These are phyloP conservation scores for Mycena albidolilacea DNA, from an alignment of 768 basidiomycete genomes.

Conservation along the genomic window DNA sequence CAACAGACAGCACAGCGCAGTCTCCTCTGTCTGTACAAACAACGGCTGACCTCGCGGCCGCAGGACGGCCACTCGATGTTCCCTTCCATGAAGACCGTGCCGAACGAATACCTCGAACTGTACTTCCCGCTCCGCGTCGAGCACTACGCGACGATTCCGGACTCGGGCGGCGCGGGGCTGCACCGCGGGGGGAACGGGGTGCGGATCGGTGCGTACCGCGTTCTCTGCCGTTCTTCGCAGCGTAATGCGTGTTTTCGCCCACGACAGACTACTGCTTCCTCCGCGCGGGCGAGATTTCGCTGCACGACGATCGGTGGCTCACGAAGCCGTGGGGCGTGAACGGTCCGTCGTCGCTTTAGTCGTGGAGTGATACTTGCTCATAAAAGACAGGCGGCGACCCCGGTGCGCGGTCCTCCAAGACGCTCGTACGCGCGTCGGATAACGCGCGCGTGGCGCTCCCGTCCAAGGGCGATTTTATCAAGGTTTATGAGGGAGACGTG, in stretches of 20 bases:
- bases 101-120: constrained; percentile 49
- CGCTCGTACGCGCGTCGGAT: constrained; percentile 41
- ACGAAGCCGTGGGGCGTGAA: constrained; percentile 55
- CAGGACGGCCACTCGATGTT: constrained; percentile 50
- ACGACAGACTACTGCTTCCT: constrained; percentile 47
- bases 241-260: background rate
- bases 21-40: background rate
- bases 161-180: constrained; percentile 49
- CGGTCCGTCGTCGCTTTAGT: constrained; percentile 23
- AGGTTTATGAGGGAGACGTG: constrained; percentile 45
- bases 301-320: constrained; percentile 52
- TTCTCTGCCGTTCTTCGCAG: background rate
- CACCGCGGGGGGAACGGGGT: constrained; percentile 51
- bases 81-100: constrained; percentile 51
- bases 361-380: background rate
- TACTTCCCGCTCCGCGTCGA: constrained; percentile 49
- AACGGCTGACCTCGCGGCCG: background rate
- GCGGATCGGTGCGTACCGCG: constrained; percentile 43
- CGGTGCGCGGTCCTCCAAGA: constrained; percentile 45
- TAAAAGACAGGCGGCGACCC: constrained; percentile 41
- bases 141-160: constrained; percentile 47
- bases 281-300: constrained; percentile 46
- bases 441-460: constrained; percentile 42
- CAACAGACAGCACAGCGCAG: background rate
- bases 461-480: constrained; percentile 48